Percentiles rank a stretch among this genome's conserved stretches.
These are phyloP conservation scores for Penicillium egyptiacum DNA, from an alignment of 495 filamentous ascomycete genomes.

Conservation along the genomic window DNA sequence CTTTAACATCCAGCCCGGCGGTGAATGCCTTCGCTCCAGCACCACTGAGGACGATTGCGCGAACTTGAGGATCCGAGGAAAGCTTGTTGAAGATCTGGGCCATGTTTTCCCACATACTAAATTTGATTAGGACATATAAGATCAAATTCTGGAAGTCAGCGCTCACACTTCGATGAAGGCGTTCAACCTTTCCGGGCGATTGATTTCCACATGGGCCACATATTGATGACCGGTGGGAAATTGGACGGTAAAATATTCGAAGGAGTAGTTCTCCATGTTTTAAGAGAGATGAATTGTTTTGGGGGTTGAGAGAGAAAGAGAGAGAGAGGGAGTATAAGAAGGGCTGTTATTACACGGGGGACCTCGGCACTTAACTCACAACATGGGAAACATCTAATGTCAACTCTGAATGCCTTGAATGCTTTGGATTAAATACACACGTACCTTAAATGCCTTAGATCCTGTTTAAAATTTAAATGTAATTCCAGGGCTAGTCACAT, in stretches of 20 bases:
- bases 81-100: slow-evolving; percentile 69
- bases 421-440: no score
- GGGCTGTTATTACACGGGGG: not conserved
- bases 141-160: not conserved
- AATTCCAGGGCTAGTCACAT: not conserved
- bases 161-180: slow-evolving; percentile 73
- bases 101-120: slow-evolving; percentile 86
- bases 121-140: slow-evolving; percentile 9
- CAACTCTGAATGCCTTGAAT: not conserved
- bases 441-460: no score
- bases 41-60: slow-evolving; percentile 78
- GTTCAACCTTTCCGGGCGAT: slow-evolving; percentile 86
- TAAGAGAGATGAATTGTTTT: not conserved
- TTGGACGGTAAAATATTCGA: slow-evolving; percentile 74
- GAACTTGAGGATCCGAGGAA: slow-evolving; percentile 68
- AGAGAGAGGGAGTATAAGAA: not conserved
- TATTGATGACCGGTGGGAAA: slow-evolving; percentile 61
- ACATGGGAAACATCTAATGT: not conserved
- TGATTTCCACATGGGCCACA: slow-evolving; percentile 92
- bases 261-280: slow-evolving; percentile 38
- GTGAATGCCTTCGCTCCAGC: slow-evolving; percentile 85
- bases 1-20: slow-evolving; percentile 74
- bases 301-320: not conserved
- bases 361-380: slow-evolving; percentile 6
- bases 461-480: not conserved